Conservation (phyloP, 2,329 filamentous ascomycete genomes). For the Fusarium sp. region DNA sequence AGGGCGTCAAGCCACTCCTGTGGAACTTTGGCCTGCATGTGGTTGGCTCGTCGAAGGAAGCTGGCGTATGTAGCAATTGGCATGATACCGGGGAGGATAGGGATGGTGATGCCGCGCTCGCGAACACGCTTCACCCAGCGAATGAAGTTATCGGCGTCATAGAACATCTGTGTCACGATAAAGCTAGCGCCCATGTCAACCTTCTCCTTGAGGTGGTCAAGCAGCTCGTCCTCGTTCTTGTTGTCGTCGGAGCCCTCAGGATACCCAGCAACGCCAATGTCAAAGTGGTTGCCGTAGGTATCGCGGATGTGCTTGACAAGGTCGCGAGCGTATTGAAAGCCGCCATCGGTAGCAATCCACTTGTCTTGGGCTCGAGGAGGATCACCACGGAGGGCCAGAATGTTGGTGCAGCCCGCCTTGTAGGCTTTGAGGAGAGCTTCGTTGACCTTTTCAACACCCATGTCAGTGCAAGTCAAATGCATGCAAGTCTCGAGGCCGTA, state of each 20-base stretch:
- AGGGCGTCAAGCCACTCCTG: constrained; percentile 80
- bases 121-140: constrained; percentile 89
- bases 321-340: constrained; percentile 92
- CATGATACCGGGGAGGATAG: constrained; percentile 89
- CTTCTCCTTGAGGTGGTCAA: constrained; percentile 96
- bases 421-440: constrained; percentile 87
- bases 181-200: constrained; percentile 93
- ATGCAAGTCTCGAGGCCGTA: constrained; percentile 98
- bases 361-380: constrained; percentile 92
- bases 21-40: constrained; percentile 88
- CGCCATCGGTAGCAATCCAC: constrained; percentile 87
- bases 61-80: constrained; percentile 91
- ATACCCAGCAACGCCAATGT: constrained; percentile 97
- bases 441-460: constrained; percentile 92
- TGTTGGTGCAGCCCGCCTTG: constrained; percentile 96
- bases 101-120: constrained; percentile 81
- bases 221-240: constrained; percentile 81
- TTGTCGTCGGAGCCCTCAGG: constrained; percentile 96
- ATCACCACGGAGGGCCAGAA: constrained; percentile 90
- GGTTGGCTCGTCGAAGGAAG: constrained; percentile 88
- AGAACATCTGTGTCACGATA: constrained; percentile 99
- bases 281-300: constrained; percentile 79
- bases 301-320: constrained; percentile 84
- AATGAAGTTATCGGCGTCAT: constrained; percentile 95
- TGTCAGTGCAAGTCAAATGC: constrained; percentile 98